A percentile compares a stretch with the other conserved stretches of the same genome.
Conservation (phyloP, 2,329 filamentous ascomycete species). For the Cercospora zeae-maydis region DNA sequence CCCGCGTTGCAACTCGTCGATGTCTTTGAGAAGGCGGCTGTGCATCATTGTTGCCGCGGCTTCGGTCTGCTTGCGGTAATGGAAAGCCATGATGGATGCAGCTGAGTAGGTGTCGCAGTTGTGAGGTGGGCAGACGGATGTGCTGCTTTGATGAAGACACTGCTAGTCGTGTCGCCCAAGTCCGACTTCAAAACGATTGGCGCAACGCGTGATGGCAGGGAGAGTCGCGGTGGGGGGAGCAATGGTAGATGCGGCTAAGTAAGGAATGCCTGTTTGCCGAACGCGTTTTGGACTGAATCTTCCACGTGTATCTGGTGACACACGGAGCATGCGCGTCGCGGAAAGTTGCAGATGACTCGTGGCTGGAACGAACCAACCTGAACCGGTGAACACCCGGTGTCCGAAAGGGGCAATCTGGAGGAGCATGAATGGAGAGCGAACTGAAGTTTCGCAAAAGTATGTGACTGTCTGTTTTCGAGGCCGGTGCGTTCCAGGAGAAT, state of each 20-base stretch:
- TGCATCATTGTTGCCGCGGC: slow-evolving; percentile 2
- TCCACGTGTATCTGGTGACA: neutral
- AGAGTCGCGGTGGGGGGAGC: neutral
- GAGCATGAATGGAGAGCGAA: neutral
- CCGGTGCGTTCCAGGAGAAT: neutral
- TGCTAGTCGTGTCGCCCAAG: neutral
- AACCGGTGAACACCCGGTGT: neutral
- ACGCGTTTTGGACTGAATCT: neutral
- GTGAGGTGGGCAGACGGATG: neutral
- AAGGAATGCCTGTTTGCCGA: neutral
- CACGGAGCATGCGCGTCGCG: neutral
- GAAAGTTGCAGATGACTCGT: neutral
- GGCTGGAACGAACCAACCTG: neutral
- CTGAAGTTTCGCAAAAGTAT: neutral
- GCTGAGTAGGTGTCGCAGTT: neutral
- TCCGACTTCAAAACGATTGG: neutral
- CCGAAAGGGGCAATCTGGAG: neutral
- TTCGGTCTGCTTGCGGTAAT: neutral
- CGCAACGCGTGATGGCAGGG: neutral
- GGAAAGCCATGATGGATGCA: slow-evolving; percentile 3
- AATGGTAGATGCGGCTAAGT: neutral
- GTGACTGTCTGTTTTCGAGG: neutral
- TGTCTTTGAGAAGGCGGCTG: slow-evolving; percentile 23
- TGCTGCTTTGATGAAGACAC: neutral
- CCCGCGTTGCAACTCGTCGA: slow-evolving; percentile 22